Evolutionary conservation across 2,329 filamentous ascomycete genomes (phyloP).

Genomic region (Bisporella sp.): DNA sequence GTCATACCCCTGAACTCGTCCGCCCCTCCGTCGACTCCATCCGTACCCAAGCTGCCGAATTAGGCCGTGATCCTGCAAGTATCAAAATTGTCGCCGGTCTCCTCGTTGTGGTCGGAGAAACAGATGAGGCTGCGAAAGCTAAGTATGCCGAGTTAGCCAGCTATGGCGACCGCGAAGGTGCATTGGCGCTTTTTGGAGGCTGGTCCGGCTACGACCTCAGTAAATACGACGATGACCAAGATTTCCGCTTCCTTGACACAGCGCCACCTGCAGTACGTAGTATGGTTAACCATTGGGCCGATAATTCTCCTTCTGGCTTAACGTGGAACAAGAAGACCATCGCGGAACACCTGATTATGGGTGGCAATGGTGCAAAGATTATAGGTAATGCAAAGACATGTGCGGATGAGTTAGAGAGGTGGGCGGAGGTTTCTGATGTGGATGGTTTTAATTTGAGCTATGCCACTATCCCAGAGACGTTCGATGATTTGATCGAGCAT

Average conservation of each 20-base stretch:
- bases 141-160: slow-evolving; percentile 56
- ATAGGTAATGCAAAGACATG: slow-evolving; percentile 18
- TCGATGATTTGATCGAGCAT: slow-evolving; percentile 60
- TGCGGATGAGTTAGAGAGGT: slow-evolving; percentile 20
- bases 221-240: slow-evolving; percentile 55
- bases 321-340: slow-evolving; percentile 31
- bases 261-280: slow-evolving; percentile 37
- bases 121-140: slow-evolving; percentile 56
- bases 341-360: slow-evolving; percentile 19
- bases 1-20: slow-evolving; percentile 55
- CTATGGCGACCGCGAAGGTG: slow-evolving; percentile 59
- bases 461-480: slow-evolving; percentile 51
- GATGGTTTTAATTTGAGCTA: slow-evolving; percentile 23
- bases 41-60: slow-evolving; percentile 38
- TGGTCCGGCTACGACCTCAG: slow-evolving; percentile 65
- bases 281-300: slow-evolving; percentile 43
- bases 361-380: slow-evolving; percentile 19
- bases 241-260: slow-evolving; percentile 46
- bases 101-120: slow-evolving; percentile 57
- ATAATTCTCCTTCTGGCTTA: slow-evolving; percentile 24
- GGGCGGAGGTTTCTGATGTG: slow-evolving; percentile 19
- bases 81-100: slow-evolving; percentile 65
- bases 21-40: slow-evolving; percentile 58
- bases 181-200: slow-evolving; percentile 63
- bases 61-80: slow-evolving; percentile 49